Base-by-base conservation (phyloP, 495 filamentous ascomycete genomes). In the Penicillium coprophilum region DNA sequence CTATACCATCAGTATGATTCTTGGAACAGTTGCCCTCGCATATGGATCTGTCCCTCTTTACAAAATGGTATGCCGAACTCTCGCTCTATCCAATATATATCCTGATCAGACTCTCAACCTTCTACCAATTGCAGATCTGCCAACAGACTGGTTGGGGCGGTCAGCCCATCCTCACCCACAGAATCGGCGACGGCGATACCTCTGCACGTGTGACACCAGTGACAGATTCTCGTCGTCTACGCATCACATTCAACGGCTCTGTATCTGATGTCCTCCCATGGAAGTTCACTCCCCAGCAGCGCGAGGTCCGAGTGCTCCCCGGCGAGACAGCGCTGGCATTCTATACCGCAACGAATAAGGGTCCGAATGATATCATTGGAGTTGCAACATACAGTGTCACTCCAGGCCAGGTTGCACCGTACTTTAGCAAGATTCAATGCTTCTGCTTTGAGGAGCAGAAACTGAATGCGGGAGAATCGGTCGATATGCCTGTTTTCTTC, bases 401-500 rank as follows among this genome's bases (percentile, higher is more conserved):
- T 11, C 95, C 95, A 9, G 93, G 84, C 12, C 95, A 97, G 77
- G 90, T 96, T 27, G 93, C 95, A 27, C 93, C 90, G 4, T 99
- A 99, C 68, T 99, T 99, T 71, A 91, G 87, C 81, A 99, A 99
- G 81, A 99, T 99, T 50, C 95, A 99, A 74, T 99, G 95, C 64
- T 99, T 99, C 74, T 99, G 95, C 70, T 99, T 99, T 68, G 95
- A 99, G 79, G 92, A 91, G 72, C 87, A 98, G 81, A 84, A 95
- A 60, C 74, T 98, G 49, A 93, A 92, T 70, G 93, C 92, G 21
- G 91, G 93, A 24, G 95, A 99, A 78, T 91, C 91, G 34, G 95
- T 99, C 50, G 95, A 99, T 77, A 99, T 99, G 95, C 95, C 95
- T 3, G 95, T 99, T 6, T 97, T 99, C 77, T 99, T 99, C 69